These are phyloP conservation scores for Akanthomyces uredinophilus DNA, from an alignment of 2,329 filamentous ascomycete genomes.

Conservation along the genomic window DNA sequence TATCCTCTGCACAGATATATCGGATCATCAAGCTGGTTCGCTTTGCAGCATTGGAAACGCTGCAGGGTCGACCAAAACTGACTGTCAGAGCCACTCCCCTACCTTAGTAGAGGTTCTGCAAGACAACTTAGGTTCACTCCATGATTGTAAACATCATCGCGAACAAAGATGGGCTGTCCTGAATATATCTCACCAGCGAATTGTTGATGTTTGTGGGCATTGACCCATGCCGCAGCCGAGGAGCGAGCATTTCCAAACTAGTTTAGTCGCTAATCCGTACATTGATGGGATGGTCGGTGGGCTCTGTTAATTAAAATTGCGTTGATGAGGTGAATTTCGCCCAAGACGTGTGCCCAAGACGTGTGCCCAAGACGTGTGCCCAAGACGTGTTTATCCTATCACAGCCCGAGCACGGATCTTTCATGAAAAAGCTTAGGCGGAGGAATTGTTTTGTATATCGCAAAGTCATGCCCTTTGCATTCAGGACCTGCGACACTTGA, in stretches of 20 bases:
- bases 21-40: slow-evolving; percentile 24
- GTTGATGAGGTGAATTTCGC: too few relatives aligned
- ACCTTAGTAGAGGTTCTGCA: slow-evolving; percentile 2
- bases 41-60: background rate
- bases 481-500: background rate
- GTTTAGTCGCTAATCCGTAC: background rate
- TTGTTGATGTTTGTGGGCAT: slow-evolving; percentile 36
- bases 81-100: background rate
- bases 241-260: background rate
- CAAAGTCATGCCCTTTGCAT: background rate
- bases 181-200: slow-evolving; percentile 33
- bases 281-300: background rate
- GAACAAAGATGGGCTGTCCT: slow-evolving; percentile 53
- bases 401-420: background rate
- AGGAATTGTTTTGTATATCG: background rate
- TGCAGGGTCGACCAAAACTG: slow-evolving; percentile 15
- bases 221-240: background rate
- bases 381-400: too few relatives aligned
- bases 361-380: too few relatives aligned
- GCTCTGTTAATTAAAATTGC: too few relatives aligned
- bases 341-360: too few relatives aligned
- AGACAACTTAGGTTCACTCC: slow-evolving; percentile 20
- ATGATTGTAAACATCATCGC: slow-evolving; percentile 24
- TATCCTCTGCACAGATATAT: slow-evolving; percentile 43
- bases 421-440: background rate